These are phyloP conservation scores for Trapa incisa DNA, from an alignment of 345 rosid genomes.

Conservation along the genomic window DNA sequence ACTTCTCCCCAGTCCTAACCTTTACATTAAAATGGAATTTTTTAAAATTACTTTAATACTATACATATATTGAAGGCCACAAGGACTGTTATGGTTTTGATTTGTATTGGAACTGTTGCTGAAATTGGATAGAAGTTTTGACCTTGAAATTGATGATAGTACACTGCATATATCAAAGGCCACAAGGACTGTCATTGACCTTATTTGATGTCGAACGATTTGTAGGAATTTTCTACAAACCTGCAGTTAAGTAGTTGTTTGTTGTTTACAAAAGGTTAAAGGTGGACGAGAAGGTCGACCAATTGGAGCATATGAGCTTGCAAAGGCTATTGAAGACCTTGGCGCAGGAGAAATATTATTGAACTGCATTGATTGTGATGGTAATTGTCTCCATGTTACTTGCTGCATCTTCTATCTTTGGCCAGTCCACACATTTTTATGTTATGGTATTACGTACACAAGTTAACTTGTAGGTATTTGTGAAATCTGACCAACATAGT, in stretches of 20 bases:
- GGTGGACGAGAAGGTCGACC: slow-evolving; percentile 98
- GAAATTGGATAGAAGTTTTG: neutral
- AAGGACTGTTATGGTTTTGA: neutral
- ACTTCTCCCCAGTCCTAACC: no score
- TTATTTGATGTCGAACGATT: neutral
- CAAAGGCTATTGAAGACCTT: slow-evolving; percentile 81
- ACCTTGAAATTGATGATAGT: neutral
- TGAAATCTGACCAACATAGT: no score
- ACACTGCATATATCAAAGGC: neutral
- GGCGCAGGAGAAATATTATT: slow-evolving; percentile 96
- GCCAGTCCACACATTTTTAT: neutral
- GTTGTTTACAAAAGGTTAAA: slow-evolving; percentile 39
- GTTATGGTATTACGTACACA: no score
- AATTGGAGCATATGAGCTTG: slow-evolving; percentile 96
- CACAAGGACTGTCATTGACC: neutral
- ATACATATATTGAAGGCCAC: neutral
- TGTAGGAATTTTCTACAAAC: neutral
- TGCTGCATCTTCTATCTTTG: neutral
- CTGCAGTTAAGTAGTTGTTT: neutral
- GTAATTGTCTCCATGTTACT: slow-evolving; percentile 22
- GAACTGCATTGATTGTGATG: slow-evolving; percentile 96
- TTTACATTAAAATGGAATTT: no score
- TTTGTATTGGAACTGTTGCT: neutral
- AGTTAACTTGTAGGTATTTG: no score
- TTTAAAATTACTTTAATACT: neutral